phyloP scores from a whole-genome alignment of 352 stramenopile genomes.

The Aphanomyces euteiches region DNA sequence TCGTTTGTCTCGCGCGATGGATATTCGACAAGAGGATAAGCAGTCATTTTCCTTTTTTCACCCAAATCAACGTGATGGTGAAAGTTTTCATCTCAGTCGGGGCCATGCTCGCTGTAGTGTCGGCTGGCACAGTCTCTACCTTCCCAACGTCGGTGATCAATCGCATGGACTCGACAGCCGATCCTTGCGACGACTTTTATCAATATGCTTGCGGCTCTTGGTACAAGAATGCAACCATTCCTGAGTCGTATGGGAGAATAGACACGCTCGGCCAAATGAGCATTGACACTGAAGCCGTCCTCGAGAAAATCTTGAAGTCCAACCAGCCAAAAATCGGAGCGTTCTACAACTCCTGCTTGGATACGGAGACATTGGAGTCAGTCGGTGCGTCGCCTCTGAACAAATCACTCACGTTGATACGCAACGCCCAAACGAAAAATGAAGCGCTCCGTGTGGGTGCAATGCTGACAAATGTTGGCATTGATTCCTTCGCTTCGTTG shows the following conservation, averaged over 20 bases:
- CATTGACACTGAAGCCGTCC: background rate
- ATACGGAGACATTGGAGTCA: conserved; percentile 40
- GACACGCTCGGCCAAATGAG: background rate
- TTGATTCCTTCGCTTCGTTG: conserved; percentile 53
- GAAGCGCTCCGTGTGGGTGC: background rate
- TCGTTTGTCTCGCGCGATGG: no score
- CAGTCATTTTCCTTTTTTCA: no score
- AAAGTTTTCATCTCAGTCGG: background rate
- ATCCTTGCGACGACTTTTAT: background rate
- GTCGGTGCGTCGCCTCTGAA: conserved; percentile 41
- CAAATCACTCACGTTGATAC: conserved; percentile 40
- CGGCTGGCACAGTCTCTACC: background rate
- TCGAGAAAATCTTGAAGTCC: background rate
- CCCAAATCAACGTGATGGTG: background rate
- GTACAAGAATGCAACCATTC: background rate
- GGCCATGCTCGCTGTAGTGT: background rate
- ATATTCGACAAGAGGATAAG: no score
- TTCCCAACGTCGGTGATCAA: background rate
- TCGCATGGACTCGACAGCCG: background rate
- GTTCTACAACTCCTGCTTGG: conserved; percentile 62
- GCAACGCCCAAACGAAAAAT: background rate
- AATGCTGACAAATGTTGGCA: conserved; percentile 43
- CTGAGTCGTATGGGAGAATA: background rate
- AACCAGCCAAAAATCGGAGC: conserved; percentile 53
- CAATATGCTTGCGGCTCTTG: background rate